Percentiles rank a stretch among this genome's conserved stretches.
phyloP scores from a whole-genome alignment of 257 asterid genomes.

The Catharanthus roseus region DNA sequence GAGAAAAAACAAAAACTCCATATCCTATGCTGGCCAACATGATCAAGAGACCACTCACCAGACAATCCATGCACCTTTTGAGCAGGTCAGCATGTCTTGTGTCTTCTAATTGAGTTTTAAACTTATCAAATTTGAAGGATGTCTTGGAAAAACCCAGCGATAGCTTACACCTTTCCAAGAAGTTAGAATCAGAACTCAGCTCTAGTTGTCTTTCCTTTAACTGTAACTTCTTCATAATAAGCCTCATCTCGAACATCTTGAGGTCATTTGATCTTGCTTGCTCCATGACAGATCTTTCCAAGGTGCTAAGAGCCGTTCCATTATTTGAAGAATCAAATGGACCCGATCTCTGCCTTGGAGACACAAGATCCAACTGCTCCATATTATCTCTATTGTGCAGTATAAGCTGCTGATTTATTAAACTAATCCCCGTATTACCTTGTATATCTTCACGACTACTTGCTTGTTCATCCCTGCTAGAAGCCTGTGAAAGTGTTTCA shows the following conservation, averaged over 20 bases:
- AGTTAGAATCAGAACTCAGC: constrained; percentile 46
- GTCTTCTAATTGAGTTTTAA: constrained; percentile 71
- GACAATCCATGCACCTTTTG: constrained; percentile 65
- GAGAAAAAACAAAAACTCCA: constrained; percentile 69
- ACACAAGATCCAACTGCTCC: constrained; percentile 35
- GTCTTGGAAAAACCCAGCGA: constrained; percentile 85
- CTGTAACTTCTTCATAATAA: constrained; percentile 51
- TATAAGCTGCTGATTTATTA: constrained; percentile 42
- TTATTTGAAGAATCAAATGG: constrained; percentile 19
- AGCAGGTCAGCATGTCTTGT: constrained; percentile 66
- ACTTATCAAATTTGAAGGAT: constrained; percentile 61
- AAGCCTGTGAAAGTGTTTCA: constrained; percentile 21
- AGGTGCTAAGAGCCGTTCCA: constrained; percentile 37
- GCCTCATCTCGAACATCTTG: constrained; percentile 65
- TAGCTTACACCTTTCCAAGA: constrained; percentile 65
- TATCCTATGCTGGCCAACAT: constrained; percentile 66
- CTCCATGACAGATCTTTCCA: constrained; percentile 70
- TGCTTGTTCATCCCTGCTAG: constrained; percentile 15
- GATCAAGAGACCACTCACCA: constrained; percentile 65
- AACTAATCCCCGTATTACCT: constrained; percentile 18
- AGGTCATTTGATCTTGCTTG: constrained; percentile 81
- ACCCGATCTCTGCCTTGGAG: constrained; percentile 23
- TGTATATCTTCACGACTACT: constrained; percentile 28
- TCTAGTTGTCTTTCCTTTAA: constrained; percentile 64
- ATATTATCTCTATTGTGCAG: constrained; percentile 32